These are phyloP conservation scores for Scenedesmus sp. DNA, from an alignment of 163 green algal species.

Conservation along the genomic window DNA sequence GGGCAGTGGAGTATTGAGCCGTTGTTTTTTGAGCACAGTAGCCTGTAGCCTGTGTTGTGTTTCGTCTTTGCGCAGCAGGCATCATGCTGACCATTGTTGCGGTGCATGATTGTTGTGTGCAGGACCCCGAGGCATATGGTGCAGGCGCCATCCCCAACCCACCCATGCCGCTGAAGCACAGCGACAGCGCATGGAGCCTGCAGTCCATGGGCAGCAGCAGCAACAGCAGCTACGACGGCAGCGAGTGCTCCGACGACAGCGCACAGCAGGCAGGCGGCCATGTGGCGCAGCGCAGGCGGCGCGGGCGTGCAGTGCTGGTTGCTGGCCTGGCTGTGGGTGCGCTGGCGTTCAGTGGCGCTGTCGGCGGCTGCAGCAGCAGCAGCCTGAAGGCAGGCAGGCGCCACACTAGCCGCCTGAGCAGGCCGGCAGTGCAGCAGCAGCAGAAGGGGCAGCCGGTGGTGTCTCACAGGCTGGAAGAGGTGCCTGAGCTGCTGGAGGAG, in stretches of 20 bases:
- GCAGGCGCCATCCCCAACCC: constrained; percentile 56
- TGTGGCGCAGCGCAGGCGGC: background rate
- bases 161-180: background rate
- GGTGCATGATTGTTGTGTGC: background rate
- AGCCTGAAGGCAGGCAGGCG: background rate
- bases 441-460: constrained; percentile 21
- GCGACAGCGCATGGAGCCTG: constrained; percentile 29
- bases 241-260: constrained; percentile 30
- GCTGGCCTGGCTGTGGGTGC: constrained; percentile 37
- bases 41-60: too few relatives aligned
- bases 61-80: too few relatives aligned
- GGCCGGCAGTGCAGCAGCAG: background rate
- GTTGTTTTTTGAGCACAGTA: too few relatives aligned
- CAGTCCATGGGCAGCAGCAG: constrained; percentile 26
- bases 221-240: background rate
- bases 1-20: too few relatives aligned
- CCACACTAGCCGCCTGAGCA: background rate
- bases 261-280: background rate
- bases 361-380: background rate
- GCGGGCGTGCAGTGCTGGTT: constrained; percentile 28
- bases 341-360: background rate
- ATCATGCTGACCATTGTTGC: background rate
- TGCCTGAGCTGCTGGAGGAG: constrained; percentile 31
- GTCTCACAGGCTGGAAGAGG: constrained; percentile 36
- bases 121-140: constrained; percentile 68